Conservation (phyloP, 2,329 filamentous ascomycete species). For the Colletotrichum noveboracense region DNA sequence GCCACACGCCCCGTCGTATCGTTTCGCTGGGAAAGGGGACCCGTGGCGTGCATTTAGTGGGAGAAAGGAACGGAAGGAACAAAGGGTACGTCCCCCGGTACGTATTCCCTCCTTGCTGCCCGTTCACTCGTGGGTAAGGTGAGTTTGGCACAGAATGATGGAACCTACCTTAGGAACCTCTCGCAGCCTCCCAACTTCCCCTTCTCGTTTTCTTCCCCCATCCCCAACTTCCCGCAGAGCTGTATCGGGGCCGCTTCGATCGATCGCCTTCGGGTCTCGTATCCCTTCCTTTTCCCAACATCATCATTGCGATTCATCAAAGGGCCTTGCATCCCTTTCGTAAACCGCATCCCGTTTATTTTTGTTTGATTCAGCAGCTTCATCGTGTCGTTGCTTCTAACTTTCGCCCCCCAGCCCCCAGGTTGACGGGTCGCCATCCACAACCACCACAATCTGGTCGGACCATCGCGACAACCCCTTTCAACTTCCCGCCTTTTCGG, state of each 20-base stretch:
- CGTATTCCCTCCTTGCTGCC: slow-evolving; percentile 24
- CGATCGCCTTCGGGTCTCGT: slow-evolving; percentile 19
- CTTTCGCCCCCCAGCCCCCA: slow-evolving; percentile 8
- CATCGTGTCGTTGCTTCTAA: slow-evolving; percentile 1
- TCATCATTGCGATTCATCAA: slow-evolving; percentile 9
- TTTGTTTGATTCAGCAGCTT: background rate
- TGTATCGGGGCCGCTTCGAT: slow-evolving; percentile 20
- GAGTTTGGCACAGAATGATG: slow-evolving; percentile 43
- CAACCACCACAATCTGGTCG: slow-evolving; percentile 22
- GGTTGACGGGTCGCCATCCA: slow-evolving; percentile 17
- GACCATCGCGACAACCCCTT: slow-evolving; percentile 9
- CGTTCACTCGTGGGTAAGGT: slow-evolving; percentile 48
- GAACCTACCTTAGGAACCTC: slow-evolving; percentile 18
- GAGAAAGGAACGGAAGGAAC: slow-evolving; percentile 14
- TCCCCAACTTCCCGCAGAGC: slow-evolving; percentile 29
- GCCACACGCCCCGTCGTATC: slow-evolving; percentile 12
- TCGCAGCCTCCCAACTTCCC: slow-evolving; percentile 43
- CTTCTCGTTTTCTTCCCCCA: slow-evolving; percentile 36
- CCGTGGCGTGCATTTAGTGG: slow-evolving; percentile 1
- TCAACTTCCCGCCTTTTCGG: background rate
- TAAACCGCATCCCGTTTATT: background rate
- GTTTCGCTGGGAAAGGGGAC: slow-evolving; percentile 13
- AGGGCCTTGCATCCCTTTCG: background rate
- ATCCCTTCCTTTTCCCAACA: slow-evolving; percentile 24
- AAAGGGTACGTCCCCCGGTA: slow-evolving; percentile 10